phyloP scores from a whole-genome alignment of 768 basidiomycete genomes.

The Hirschioporus abietinus region DNA sequence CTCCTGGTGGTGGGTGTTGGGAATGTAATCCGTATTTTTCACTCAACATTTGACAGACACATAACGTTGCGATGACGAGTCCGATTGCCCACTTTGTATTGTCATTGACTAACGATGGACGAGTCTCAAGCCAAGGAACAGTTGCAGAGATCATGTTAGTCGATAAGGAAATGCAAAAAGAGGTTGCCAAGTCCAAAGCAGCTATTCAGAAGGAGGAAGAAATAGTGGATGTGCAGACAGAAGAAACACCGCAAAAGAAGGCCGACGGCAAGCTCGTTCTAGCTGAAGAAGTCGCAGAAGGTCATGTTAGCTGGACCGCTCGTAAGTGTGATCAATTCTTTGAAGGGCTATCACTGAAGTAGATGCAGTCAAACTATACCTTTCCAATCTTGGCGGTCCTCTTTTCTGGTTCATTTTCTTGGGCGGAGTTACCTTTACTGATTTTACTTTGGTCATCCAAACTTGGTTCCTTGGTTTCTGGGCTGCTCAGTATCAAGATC shows the following conservation, averaged over 20 bases:
- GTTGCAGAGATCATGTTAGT: conserved; percentile 41
- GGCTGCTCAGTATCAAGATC: conserved; percentile 28
- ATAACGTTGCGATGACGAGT: conserved; percentile 47
- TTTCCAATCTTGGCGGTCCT: conserved; percentile 22
- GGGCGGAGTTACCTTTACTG: conserved; percentile 13
- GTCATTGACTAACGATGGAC: conserved; percentile 49
- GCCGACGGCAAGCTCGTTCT: conserved; percentile 30
- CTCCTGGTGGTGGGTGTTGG: conserved; percentile 41
- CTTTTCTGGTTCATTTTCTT: conserved; percentile 26
- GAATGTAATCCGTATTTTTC: conserved; percentile 30
- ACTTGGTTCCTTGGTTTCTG: conserved; percentile 33
- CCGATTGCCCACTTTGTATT: conserved; percentile 55
- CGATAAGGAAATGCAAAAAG: conserved; percentile 28
- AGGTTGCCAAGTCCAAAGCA: conserved; percentile 26
- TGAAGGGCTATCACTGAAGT: conserved; percentile 11
- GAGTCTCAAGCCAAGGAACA: conserved; percentile 42
- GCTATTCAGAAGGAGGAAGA: conserved; percentile 24
- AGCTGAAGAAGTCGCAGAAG: conserved; percentile 31
- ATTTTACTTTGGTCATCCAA: conserved; percentile 17
- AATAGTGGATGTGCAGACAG: conserved; percentile 19
- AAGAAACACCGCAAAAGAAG: conserved; percentile 13
- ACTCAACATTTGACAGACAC: conserved; percentile 40
- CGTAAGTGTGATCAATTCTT: conserved; percentile 19
- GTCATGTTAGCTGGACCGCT: conserved; percentile 32
- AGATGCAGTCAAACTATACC: conserved; percentile 26